Evolutionary conservation across 306 rosid species (phyloP).

Genomic region (Fragaria ananassa): DNA sequence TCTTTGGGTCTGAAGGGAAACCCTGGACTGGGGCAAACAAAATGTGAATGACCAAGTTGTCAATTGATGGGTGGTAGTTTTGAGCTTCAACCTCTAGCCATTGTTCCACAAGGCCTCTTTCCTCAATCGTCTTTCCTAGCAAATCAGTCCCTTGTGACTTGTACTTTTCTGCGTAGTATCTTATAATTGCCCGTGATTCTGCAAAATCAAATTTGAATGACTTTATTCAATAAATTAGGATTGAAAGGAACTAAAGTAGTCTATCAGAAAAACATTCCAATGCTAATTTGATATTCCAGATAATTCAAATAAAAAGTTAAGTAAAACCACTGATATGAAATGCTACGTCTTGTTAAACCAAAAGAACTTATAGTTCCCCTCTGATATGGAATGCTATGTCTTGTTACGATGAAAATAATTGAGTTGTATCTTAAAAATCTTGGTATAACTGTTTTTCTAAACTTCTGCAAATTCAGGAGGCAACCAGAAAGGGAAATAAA

Average conservation of each 20-base stretch:
- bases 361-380: not conserved
- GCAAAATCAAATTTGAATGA: constrained; percentile 11
- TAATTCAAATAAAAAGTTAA: not conserved
- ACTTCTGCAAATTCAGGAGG: not conserved
- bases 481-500: not conserved
- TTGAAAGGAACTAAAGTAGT: not conserved
- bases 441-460: not conserved
- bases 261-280: not conserved
- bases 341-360: not conserved
- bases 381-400: not conserved
- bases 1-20: constrained; percentile 29
- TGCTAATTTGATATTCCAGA: not conserved
- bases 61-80: constrained; percentile 20
- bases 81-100: constrained; percentile 58
- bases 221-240: not conserved
- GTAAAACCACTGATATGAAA: not conserved
- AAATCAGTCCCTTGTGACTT: constrained; percentile 43
- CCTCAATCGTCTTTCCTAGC: constrained; percentile 44
- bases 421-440: not conserved
- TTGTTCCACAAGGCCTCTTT: constrained; percentile 48
- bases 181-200: constrained; percentile 51
- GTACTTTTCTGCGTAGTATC: constrained; percentile 47
- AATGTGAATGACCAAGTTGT: constrained; percentile 21
- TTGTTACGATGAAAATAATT: not conserved
- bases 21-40: constrained; percentile 15